Evolutionary conservation across 345 rosid genomes (phyloP).

Genomic region (Orychophragmus violaceus): DNA sequence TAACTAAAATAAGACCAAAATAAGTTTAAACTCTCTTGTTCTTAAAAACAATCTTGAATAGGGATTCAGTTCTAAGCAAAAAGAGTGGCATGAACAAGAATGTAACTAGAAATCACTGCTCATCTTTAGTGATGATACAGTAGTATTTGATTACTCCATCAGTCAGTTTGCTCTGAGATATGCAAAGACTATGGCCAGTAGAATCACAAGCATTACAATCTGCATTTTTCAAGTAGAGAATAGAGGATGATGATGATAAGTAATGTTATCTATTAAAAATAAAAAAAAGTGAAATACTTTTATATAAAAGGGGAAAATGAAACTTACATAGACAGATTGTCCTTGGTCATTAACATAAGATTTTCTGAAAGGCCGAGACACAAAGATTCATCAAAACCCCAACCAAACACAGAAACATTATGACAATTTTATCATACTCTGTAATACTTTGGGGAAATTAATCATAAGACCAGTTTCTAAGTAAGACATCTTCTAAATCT

Average conservation of each 20-base stretch:
- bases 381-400: conserved; percentile 15
- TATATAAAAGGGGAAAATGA: neutral
- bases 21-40: conserved; percentile 5
- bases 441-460: no score
- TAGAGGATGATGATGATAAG: neutral
- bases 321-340: conserved; percentile 31
- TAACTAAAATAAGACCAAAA: neutral
- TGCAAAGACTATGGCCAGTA: conserved; percentile 44
- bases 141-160: no score
- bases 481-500: neutral
- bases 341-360: conserved; percentile 40
- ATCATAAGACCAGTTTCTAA: conserved; percentile 3
- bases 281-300: neutral
- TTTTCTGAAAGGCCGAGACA: conserved; percentile 41
- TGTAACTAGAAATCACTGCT: neutral
- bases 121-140: no score
- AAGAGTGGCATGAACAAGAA: conserved; percentile 3
- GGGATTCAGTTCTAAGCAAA: neutral
- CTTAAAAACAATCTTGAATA: conserved; percentile 18
- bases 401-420: neutral
- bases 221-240: conserved; percentile 24
- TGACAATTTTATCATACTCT: neutral
- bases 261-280: neutral
- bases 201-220: conserved; percentile 40
- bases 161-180: conserved; percentile 34